Percentiles rank a stretch among this genome's conserved stretches.
Conservation (phyloP, 2,329 filamentous ascomycete genomes). For the Bipolaris zeicola region DNA sequence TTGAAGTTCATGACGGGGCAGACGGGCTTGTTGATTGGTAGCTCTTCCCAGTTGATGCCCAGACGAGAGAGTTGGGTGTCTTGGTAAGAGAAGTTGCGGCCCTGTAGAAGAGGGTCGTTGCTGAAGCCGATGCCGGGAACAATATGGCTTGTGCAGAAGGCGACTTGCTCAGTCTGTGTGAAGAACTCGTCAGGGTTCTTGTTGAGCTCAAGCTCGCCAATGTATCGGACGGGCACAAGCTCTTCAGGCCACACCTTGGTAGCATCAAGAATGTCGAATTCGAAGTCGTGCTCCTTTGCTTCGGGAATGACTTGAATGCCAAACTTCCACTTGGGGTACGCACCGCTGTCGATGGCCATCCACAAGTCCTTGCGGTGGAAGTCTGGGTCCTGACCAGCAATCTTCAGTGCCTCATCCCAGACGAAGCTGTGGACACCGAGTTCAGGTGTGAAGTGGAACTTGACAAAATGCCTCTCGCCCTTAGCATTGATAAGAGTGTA, state of each 20-base stretch:
- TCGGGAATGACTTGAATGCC: constrained; percentile 80
- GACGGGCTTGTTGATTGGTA: constrained; percentile 77
- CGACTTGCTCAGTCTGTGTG: constrained; percentile 79
- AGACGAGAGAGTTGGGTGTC: constrained; percentile 73
- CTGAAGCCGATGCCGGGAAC: constrained; percentile 80
- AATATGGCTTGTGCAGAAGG: constrained; percentile 80
- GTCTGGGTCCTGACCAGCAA: constrained; percentile 68
- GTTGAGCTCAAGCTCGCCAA: constrained; percentile 81
- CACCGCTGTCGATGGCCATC: constrained; percentile 73
- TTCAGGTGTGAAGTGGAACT: constrained; percentile 77
- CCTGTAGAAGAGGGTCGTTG: constrained; percentile 75
- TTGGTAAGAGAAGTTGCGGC: constrained; percentile 71
- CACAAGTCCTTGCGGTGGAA: constrained; percentile 80
- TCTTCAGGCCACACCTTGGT: constrained; percentile 89
- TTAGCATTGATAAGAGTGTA: constrained; percentile 71
- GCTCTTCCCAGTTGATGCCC: constrained; percentile 75
- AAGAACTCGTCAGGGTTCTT: constrained; percentile 82
- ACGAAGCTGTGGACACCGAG: constrained; percentile 77
- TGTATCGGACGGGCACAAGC: constrained; percentile 73
- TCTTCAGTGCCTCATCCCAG: constrained; percentile 79
- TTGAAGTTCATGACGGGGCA: constrained; percentile 78
- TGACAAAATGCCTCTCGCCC: constrained; percentile 74
- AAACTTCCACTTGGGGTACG: constrained; percentile 79
- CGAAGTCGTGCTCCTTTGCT: constrained; percentile 73
- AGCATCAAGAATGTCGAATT: constrained; percentile 83